Base-by-base conservation (phyloP, 2,329 filamentous ascomycete species). In the Dactylellina drechsleri region DNA sequence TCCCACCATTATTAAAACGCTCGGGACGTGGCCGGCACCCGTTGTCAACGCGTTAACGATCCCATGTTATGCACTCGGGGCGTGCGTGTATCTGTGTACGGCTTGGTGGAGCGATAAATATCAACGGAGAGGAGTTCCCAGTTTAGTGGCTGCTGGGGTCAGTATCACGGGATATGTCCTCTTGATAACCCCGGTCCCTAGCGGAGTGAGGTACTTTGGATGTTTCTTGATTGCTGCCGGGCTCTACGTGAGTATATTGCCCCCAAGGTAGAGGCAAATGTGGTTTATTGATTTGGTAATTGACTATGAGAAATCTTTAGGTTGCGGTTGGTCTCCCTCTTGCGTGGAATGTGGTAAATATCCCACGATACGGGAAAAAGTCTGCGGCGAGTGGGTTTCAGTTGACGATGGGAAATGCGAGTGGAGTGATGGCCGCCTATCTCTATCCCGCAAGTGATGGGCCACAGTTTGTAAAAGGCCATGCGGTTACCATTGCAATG, bases 161-260 rank as follows among this genome's bases (percentile, higher is more conserved):
- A 89, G 88, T 43, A 86, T 91, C 15, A 79, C 91, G 1, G 91
- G 91, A 0, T 92, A 93, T 70, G 89, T 85, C 0, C 83, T 93
- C 36, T 80, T 93, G 68, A 85, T 93, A 50, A 86, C 88, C 0
- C 83, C 89, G 56, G 83, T 85, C 1, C 81, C 86, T 0, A 84
- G 86, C 0, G 88, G 87, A 0, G 90, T 88, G 5, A 89, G 90
- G 77, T 93, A 92, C 79, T 90, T 91, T 77, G 91, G 88, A 1
- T 92, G 90, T 76, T 90, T 93, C 80, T 82, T 94, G n/a, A 87
- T 93, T 0, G 91, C 91, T 0, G 85, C 88, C 73, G 91, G 91
- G 0, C 80, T 94, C 1, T 94, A 93, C 77, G 71, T 74, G 54
- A 40, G 62, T 36, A 28, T 50, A 15, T 20, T 84, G 87, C 13